Evolutionary conservation across 441 rosid genomes (phyloP), one percentile per base, ranked within the genome.

Genomic region (Adansonia gregorii): DNA sequence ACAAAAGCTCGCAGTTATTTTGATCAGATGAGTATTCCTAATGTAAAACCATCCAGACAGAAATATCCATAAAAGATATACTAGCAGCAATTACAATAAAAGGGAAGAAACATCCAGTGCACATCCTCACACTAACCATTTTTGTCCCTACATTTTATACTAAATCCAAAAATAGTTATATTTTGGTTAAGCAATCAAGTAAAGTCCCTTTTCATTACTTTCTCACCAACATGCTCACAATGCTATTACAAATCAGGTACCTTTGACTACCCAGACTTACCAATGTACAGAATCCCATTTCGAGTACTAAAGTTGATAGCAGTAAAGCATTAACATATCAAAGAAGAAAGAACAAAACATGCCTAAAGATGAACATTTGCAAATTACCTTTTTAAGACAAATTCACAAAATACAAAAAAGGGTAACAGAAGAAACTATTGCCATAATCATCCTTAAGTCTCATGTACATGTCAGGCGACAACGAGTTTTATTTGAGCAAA

Each of bases 1-100:
- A 67, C n/a, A 43, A 59, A 65, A 45, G 7, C 52, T 15, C 12
- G 20, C 2, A 43, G 27, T 19, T 46, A 14, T n/a, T 51, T 51
- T 51, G 60, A 27, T 51, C 24, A 5, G 61, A 54, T 71, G 8
- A 71, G 12, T 24, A 54, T 41, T 54, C 27, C 63, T 52, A 52
- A 54, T 35, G 35, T n/a, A 17, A n/a, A 54, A 54, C 63, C 24
- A 35, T 35, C 27, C 75, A 22, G 19, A 43, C 58, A 70, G 60
- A 70, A 69, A 70, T 51, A 70, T 70, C 22, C 12, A 51, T 51
- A 70, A 70, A 49, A 68, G 1, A 67, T 20, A 51, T 14, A 27
- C 60, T 15, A 70, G 8, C 67, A 12, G 17, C 6, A 27, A 24
- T 24, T 60, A 60, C 6, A 1, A 60, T 9, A 15, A 20, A 59